Evolutionary conservation across 2,329 filamentous ascomycete species (phyloP), one percentile per base, ranked within the genome.

Genomic region (Zalaria sp.): DNA sequence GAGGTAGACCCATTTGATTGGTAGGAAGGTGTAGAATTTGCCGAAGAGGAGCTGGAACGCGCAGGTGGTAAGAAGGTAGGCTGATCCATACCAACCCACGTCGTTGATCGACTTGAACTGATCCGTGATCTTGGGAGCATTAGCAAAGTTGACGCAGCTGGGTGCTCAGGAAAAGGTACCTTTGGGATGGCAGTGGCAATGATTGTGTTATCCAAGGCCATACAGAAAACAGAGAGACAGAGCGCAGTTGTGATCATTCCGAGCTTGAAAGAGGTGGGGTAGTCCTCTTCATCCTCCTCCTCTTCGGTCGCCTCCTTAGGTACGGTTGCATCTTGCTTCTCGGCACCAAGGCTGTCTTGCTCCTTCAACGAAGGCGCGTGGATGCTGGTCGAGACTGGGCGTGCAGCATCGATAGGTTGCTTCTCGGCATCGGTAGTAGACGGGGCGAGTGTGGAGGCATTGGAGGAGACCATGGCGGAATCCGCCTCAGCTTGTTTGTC

Each of bases 21-120:
- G 4, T 57, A 60, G 49, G 43, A 67, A 68, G 10, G 62, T 68
- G 49, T 68, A 70, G 35, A 68, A 46, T 41, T 65, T 66, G 27
- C 66, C 67, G 38, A 64, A 66, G 4, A 59, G 53, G 11, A 67
- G 50, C 31, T 62, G 60, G 41, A 68, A 59, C 3, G 62, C 56
- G 44, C 60, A 62, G 4, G 56, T 60, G 1, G 65, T 66, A 29
- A 48, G 42, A 39, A 65, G 57, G 42, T 54, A 63, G 0, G 56
- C 58, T 7, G 53, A 55, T 26, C 46, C 51, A 34, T 51, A 51
- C 49, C 49, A 51, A 18, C 48, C 49, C 8, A 51, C 42, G 25
- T 51, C 49, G 39, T 48, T 44, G 38, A 50, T 50, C 25, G 46
- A 39, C n/a, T 47, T 40, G 38, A 51, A 51, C 26, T 51, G 45